Evolutionary conservation across 176 grass and related monocot species (phyloP), one percentile per base, ranked within the genome.

Genomic region (Aegilops tauschii): DNA sequence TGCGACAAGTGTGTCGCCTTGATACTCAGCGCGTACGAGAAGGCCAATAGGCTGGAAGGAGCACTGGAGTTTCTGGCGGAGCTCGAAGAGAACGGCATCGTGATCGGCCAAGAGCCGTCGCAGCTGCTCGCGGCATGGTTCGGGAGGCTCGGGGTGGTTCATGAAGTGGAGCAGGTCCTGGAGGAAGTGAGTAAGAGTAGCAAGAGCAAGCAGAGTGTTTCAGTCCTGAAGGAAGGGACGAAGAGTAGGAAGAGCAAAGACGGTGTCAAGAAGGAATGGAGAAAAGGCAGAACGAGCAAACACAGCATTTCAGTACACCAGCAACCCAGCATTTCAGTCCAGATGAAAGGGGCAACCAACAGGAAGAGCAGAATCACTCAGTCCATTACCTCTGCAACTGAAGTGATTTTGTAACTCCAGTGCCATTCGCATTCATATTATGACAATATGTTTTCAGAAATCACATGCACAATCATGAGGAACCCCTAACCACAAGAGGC

Each of bases 11-110:
- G 90, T 52, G 16, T 96, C 69, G 2, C 49, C 20, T 90, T 93
- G 77, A 77, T 96, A 73, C 42, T 96, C 71, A 9, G 82, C 8
- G 87, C 88, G 12, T 99, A 89, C 37, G 94, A 94, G 80, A 93
- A 86, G 30, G 85, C 49, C 20, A 73, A 84, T 21, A 72, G 75
- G 23, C 70, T 99, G n/a, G 80, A 96, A 56, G 81, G 86, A 52
- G 92, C 97, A 61, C 65, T 98, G 9, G 84, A 42, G 21, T 94
- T 98, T 90, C 84, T 98, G 68, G 34, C 86, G 69, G 97, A 98
- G 67, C 85, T 96, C 50, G 97, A 98, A 88, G 87, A 71, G 65
- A 86, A 87, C 6, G 92, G 90, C 0, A 10, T 87, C 29, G 27
- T 83, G 12, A 85, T 98, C 70, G 91, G 83, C 3, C 77, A 85